Percentiles rank a stretch among this genome's conserved stretches.
Evolutionary conservation across 352 stramenopile genomes (phyloP).

Genomic region (Globisporangium nagaii): DNA sequence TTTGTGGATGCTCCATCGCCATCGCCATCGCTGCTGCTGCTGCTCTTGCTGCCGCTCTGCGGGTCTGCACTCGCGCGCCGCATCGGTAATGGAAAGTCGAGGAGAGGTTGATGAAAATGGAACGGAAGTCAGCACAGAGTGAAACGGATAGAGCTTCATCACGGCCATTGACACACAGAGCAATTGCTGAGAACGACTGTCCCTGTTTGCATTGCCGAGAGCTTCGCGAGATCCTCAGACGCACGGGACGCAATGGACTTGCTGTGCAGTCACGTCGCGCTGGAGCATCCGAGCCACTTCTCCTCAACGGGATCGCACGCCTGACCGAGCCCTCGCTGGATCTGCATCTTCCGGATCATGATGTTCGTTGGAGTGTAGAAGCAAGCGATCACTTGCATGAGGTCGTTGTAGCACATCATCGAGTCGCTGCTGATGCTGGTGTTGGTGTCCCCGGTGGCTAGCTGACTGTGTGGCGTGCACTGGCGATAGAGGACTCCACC

Average conservation of each 20-base stretch:
- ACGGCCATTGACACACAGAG: too few relatives aligned
- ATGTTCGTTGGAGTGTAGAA: constrained; percentile 6
- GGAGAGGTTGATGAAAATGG: not conserved
- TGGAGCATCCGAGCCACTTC: constrained; percentile 20
- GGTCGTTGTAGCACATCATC: constrained; percentile 25
- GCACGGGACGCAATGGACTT: not conserved
- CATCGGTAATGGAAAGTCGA: too few relatives aligned
- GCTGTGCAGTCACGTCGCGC: not conserved
- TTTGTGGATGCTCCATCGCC: not conserved
- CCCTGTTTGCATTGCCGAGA: too few relatives aligned
- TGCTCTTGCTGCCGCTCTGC: not conserved
- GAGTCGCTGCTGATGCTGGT: not conserved
- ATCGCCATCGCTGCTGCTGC: not conserved
- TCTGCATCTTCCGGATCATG: constrained; percentile 13
- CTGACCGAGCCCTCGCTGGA: constrained; percentile 9
- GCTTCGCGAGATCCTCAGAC: too few relatives aligned
- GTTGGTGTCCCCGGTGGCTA: not conserved
- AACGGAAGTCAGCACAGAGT: too few relatives aligned
- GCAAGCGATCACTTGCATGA: constrained; percentile 17
- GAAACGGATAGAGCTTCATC: too few relatives aligned
- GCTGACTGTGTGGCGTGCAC: not conserved
- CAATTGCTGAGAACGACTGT: too few relatives aligned
- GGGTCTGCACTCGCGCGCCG: not conserved
- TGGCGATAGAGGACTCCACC: constrained; percentile 13
- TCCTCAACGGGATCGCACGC: constrained; percentile 16